These are phyloP conservation scores for Boeremia exigua DNA, from an alignment of 2,329 filamentous ascomycete genomes.

Conservation along the genomic window DNA sequence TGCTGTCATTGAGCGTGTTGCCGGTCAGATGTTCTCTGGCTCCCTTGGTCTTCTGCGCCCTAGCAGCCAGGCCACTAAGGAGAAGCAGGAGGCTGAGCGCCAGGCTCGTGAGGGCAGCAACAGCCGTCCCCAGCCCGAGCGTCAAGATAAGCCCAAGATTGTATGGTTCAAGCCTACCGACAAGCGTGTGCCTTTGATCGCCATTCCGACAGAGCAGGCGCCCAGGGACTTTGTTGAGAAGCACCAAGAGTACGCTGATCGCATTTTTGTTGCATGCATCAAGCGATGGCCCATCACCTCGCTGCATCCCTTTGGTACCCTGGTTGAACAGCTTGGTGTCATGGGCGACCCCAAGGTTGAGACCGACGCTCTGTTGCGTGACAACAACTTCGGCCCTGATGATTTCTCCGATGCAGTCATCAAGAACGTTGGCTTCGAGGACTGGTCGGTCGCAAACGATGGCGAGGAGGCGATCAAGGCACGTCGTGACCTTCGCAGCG, in stretches of 20 bases:
- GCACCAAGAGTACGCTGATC: slow-evolving; percentile 95
- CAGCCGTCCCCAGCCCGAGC: slow-evolving; percentile 76
- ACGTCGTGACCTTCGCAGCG: slow-evolving; percentile 87
- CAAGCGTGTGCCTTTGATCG: slow-evolving; percentile 96
- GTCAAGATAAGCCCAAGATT: slow-evolving; percentile 98
- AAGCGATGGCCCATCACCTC: slow-evolving; percentile 99
- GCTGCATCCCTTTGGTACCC: slow-evolving; percentile 96
- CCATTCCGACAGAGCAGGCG: slow-evolving; percentile 96
- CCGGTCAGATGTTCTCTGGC: slow-evolving; percentile 98
- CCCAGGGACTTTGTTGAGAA: slow-evolving; percentile 98
- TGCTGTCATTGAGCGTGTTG: slow-evolving; percentile 94
- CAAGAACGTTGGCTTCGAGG: slow-evolving; percentile 88
- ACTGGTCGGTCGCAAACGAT: slow-evolving; percentile 88
- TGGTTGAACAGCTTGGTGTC: slow-evolving; percentile 94
- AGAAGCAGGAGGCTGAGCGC: slow-evolving; percentile 98
- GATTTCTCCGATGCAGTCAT: slow-evolving; percentile 97
- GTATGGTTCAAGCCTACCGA: slow-evolving; percentile 99
- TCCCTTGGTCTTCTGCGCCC: slow-evolving; percentile 92
- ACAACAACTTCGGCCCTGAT: slow-evolving; percentile 98
- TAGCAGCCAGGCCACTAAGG: slow-evolving; percentile 97
- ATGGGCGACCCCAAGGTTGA: slow-evolving; percentile 98
- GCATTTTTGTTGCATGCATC: slow-evolving; percentile 98
- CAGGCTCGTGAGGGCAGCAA: slow-evolving; percentile 83
- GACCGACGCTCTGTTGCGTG: slow-evolving; percentile 92
- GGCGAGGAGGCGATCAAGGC: slow-evolving; percentile 73